Evolutionary conservation across 495 filamentous ascomycete genomes (phyloP).

Genomic region (Talaromyces borbonicus): DNA sequence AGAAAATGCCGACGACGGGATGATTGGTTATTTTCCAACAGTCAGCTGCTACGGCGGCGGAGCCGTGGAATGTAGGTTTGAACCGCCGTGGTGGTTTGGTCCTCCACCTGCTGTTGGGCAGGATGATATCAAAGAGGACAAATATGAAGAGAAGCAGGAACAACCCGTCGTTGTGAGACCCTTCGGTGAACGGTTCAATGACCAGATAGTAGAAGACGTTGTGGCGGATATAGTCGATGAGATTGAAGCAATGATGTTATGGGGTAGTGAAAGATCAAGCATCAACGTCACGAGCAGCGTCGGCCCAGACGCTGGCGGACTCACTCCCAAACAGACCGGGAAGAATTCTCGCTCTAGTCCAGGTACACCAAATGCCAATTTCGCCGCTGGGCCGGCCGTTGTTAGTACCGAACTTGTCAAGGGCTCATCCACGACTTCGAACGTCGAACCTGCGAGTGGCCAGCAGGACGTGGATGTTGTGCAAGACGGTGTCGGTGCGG

Average conservation of each 20-base stretch:
- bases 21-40: constrained; percentile 90
- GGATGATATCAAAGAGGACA: constrained; percentile 10
- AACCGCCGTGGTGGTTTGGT: constrained; percentile 80
- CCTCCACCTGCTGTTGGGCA: constrained; percentile 39
- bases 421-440: neutral
- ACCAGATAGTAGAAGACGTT: constrained; percentile 93
- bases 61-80: constrained; percentile 85
- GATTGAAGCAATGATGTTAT: constrained; percentile 52
- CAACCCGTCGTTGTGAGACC: constrained; percentile 32
- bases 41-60: constrained; percentile 87
- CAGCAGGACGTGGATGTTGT: neutral
- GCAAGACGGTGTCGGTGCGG: constrained; percentile 3
- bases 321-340: neutral
- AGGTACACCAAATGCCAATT: neutral
- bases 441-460: constrained; percentile 3
- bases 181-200: constrained; percentile 73
- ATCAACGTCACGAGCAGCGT: constrained; percentile 27
- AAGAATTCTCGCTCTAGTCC: neutral
- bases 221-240: constrained; percentile 89
- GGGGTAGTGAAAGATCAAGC: constrained; percentile 28
- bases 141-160: constrained; percentile 11
- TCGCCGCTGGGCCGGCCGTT: neutral
- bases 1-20: constrained; percentile 79
- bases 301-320: constrained; percentile 17
- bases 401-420: constrained; percentile 2